These are phyloP conservation scores for Fonsecaea erecta DNA, from an alignment of 2,329 filamentous ascomycete species.

Conservation along the genomic window DNA sequence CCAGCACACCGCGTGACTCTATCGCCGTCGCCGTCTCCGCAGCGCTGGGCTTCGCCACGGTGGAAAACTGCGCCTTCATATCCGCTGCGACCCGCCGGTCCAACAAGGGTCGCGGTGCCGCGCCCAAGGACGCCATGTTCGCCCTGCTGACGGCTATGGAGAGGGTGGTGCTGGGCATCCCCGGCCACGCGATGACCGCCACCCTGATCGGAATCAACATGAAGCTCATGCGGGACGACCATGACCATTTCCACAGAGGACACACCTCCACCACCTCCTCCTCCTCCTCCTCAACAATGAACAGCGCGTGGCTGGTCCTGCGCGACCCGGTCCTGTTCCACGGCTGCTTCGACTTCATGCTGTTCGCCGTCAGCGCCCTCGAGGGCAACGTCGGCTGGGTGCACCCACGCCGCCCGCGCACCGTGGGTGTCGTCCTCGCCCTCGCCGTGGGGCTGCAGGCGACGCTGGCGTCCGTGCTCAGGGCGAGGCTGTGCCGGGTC, in stretches of 20 bases:
- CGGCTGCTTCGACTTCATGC: slow-evolving; percentile 29
- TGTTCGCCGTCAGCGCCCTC: slow-evolving; percentile 33
- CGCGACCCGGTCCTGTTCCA: slow-evolving; percentile 32
- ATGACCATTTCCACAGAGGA: neutral
- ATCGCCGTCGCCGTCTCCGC: slow-evolving; percentile 25
- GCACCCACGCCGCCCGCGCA: slow-evolving; percentile 25
- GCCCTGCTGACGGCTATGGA: slow-evolving; percentile 25
- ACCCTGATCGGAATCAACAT: slow-evolving; percentile 29
- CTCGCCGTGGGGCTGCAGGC: neutral
- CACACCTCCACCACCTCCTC: neutral
- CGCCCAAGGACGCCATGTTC: slow-evolving; percentile 1
- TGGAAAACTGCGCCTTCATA: slow-evolving; percentile 34
- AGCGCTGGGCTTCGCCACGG: slow-evolving; percentile 34
- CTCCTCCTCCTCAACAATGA: neutral
- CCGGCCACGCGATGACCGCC: slow-evolving; percentile 30
- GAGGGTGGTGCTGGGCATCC: slow-evolving; percentile 27
- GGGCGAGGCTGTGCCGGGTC: neutral
- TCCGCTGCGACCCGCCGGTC: neutral
- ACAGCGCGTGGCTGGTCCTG: slow-evolving; percentile 20
- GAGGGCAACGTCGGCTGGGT: slow-evolving; percentile 38
- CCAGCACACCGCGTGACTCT: slow-evolving; percentile 19
- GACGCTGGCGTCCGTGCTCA: neutral
- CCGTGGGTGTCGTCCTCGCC: neutral
- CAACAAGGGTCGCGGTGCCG: slow-evolving; percentile 22
- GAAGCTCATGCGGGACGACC: slow-evolving; percentile 14